Evolutionary conservation across 2,329 filamentous ascomycete species (phyloP).

Genomic region (Colletotrichum trifolii): DNA sequence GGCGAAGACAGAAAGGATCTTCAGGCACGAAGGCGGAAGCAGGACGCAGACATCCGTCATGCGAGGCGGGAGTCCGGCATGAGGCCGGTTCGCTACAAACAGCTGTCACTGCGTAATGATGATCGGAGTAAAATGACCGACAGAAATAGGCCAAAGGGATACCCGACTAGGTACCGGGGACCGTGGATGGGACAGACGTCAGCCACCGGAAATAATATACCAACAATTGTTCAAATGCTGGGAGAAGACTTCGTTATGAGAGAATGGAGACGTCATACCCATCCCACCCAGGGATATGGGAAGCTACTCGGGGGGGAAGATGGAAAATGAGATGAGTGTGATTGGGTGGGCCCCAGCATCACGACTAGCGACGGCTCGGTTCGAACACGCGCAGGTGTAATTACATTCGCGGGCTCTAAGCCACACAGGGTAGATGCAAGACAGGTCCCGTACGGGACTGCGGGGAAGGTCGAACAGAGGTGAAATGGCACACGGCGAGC

Average conservation of each 20-base stretch:
- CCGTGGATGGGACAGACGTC: no score
- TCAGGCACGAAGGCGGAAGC: conserved; percentile 10
- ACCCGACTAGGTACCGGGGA: no score
- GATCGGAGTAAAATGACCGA: no score
- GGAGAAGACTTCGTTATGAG: no score
- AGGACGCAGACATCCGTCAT: neutral
- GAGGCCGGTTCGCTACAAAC: conserved; percentile 1
- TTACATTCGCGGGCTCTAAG: conserved; percentile 3
- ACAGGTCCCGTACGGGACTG: conserved; percentile 18
- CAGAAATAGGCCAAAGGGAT: no score
- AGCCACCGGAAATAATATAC: no score
- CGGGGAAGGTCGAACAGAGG: conserved; percentile 20
- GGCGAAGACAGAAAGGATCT: conserved; percentile 18
- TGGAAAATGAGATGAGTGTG: conserved; percentile 6
- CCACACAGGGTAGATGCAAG: neutral
- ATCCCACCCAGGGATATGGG: no score
- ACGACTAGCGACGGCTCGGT: conserved; percentile 5
- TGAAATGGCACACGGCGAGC: neutral
- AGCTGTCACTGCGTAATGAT: no score
- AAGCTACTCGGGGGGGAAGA: no score
- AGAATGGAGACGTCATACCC: no score
- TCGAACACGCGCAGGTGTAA: neutral
- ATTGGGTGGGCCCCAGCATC: conserved; percentile 9
- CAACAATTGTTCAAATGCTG: no score
- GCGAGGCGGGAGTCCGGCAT: no score